Evolutionary conservation across 495 filamentous ascomycete species (phyloP), one percentile per base, ranked within the genome.

Genomic region (Annulohypoxylon bovei): DNA sequence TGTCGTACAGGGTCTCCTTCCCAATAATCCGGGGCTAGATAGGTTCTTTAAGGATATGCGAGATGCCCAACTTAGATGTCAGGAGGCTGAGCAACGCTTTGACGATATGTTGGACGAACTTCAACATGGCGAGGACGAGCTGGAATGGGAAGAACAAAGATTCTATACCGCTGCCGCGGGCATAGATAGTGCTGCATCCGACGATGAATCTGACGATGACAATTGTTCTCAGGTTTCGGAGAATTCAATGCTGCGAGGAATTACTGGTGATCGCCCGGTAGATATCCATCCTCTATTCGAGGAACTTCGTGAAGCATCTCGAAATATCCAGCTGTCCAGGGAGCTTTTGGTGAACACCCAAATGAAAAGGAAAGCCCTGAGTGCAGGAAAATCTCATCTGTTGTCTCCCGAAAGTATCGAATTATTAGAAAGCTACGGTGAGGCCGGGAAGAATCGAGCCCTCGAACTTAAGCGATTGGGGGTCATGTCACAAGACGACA

Each of bases 341-440:
- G 75, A 77, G 42, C 73, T 76, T 23, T 53, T 76, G 27, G 59
- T 57, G 32, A 76, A 77, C 28, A 76, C 74, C 8, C 68, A 72
- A 47, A 74, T 74, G 70, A 76, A 77, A 39, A 73, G 65, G 39
- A 71, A 72, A 40, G 71, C 65, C 14, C 53, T 77, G 12, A 66
- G 65, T 65, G 62, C 72, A 42, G 60, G 50, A 8, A 77, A 77
- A 56, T 68, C 70, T 57, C 75, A 73, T 28, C 60, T 65, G 39
- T 65, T 77, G 56, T 64, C 67, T 40, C 67, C 67, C 39, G 70
- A 65, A 16, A 70, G 70, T 49, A 62, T 77, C n/a, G 54, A 73
- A 23, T 16, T 75, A 12, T 55, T 77, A 28, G 72, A 77, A 54
- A 56, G 54, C 4, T 72, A 77, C 14, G 74, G 75, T 9, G 67